Base-by-base conservation (phyloP, 352 stramenopile genomes). In the Pythium aquatile region DNA sequence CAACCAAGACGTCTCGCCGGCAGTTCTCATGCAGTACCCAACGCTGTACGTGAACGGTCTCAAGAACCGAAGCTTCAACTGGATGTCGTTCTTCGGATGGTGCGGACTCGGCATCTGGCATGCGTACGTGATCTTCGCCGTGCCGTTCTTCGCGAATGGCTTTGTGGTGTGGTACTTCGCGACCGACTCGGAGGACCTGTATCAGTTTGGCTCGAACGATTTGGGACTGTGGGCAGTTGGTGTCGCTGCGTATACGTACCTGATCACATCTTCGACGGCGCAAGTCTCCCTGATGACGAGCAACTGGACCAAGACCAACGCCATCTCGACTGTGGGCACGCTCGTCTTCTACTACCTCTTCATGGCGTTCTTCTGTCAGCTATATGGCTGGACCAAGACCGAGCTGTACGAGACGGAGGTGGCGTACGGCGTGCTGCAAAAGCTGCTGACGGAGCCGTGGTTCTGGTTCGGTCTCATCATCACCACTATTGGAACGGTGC, bases 51-150 rank as follows among this genome's bases (percentile, higher is more conserved):
- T 90, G 58, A 96, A 96, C 53, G 88, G 88, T 2, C 56, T 96
- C 32, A 91, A 93, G 74, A 94, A 93, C 55, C 80, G 88, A 2
- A 94, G 85, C 58, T 96, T 96, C 66, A 96, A 96, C 70, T 94
- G 85, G 86, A 72, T 94, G 47, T 89, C 83, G 16, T 96, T 96
- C 64, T 89, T 93, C 55, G 85, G 85, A 2, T 96, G 88, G 88
- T 96, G 86, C 61, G 65, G 82, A 8, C 71, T 96, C 4, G 88
- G 88, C 11, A 72, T 82, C n/a, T 96, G 88, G 88, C 88, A 96
- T 60, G 88, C 88, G 16, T 96, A 94, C 58, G 81, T 94, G 39
- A 89, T 96, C 32, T 94, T 88, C 61, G 76, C 81, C 3, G 78
- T 94, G 14, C 86, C 88, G 16, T 96, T 94, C 64, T 93, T 91